A percentile compares a stretch with the other conserved stretches of the same genome.
phyloP scores from a whole-genome alignment of 208 protist genomes.

The Trichomonas vaginalis region DNA sequence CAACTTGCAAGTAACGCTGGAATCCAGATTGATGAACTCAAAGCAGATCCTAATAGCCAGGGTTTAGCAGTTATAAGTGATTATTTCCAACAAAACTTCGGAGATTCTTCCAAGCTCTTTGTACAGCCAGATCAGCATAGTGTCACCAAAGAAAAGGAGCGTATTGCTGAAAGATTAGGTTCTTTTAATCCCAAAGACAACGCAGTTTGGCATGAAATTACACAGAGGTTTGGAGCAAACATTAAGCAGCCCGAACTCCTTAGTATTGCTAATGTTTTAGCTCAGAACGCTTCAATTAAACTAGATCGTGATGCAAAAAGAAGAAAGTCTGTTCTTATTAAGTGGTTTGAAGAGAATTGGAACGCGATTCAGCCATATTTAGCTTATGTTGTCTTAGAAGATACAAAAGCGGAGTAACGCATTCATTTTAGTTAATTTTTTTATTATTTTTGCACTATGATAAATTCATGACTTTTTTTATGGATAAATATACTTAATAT shows the following conservation, averaged over 20 bases:
- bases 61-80: neutral
- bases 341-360: conserved; percentile 8
- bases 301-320: conserved; percentile 1
- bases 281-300: neutral
- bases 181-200: neutral
- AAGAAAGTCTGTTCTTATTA: neutral
- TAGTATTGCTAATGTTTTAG: neutral
- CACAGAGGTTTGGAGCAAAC: neutral
- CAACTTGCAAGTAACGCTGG: neutral
- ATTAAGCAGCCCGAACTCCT: neutral
- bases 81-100: neutral
- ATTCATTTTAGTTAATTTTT: neutral
- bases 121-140: neutral
- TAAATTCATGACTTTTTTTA: no score
- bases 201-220: neutral
- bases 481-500: no score
- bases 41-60: neutral
- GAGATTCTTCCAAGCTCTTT: neutral
- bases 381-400: neutral
- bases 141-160: neutral
- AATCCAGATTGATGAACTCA: neutral
- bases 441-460: neutral
- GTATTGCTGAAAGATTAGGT: neutral
- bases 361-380: neutral
- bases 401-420: neutral